These are phyloP conservation scores for Centaurea solstitialis DNA, from an alignment of 129 eudicot genomes.

Conservation along the genomic window DNA sequence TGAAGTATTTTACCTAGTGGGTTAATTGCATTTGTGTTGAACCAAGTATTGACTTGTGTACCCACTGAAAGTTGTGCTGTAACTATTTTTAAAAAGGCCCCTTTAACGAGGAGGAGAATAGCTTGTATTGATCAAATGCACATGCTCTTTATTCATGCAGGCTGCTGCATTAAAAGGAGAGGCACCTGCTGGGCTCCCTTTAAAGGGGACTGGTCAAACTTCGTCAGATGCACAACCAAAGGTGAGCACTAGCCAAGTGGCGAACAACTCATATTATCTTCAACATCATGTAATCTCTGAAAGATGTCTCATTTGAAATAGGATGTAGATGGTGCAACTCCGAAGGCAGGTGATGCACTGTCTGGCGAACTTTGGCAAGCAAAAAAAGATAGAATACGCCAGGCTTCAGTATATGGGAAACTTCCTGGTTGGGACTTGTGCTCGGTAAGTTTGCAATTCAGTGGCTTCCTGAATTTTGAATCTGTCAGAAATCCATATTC, in stretches of 20 bases:
- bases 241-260: conserved; percentile 42
- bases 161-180: conserved; percentile 99
- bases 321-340: conserved; percentile 79
- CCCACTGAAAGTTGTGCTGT: neutral
- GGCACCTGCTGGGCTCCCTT: conserved; percentile 97
- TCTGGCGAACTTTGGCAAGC: conserved; percentile 98
- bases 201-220: conserved; percentile 94
- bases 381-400: conserved; percentile 84
- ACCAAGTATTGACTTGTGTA: conserved; percentile 3
- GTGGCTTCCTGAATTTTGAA: neutral
- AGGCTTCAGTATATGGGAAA: conserved; percentile 80
- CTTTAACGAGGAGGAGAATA: neutral
- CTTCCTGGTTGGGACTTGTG: conserved; percentile 98
- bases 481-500: neutral
- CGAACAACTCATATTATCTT: conserved; percentile 4
- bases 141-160: conserved; percentile 37
- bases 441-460: conserved; percentile 66
- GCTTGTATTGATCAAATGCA: neutral
- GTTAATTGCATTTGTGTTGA: conserved; percentile 20
- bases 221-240: conserved; percentile 83
- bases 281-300: neutral
- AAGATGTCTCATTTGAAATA: conserved; percentile 30
- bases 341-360: conserved; percentile 84
- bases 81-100: neutral
- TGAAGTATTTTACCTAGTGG: neutral